Conservation (phyloP, 768 basidiomycete species). For the Podaxis rugospora region DNA sequence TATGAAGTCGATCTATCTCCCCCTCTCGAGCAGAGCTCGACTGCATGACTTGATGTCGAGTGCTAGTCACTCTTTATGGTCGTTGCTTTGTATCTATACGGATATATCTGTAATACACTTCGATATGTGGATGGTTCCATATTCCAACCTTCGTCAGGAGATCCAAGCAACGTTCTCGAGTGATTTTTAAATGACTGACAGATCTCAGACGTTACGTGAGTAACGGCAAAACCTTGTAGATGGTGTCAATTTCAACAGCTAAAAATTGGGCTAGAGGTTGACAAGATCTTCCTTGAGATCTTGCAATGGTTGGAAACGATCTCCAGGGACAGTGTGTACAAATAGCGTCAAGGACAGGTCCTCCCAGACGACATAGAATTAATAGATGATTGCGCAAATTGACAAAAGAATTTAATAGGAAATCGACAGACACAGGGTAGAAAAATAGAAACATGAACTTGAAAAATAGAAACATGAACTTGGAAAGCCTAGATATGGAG, state of each 20-base stretch:
- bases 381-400: conserved; percentile 3
- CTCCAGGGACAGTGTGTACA: conserved; percentile 8
- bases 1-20: conserved; percentile 7
- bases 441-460: conserved; percentile 19
- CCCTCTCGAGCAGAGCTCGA: neutral
- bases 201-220: conserved; percentile 3
- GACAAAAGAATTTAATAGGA: conserved; percentile 15
- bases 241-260: neutral
- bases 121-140: neutral
- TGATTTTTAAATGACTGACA: neutral
- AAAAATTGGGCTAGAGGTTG: neutral
- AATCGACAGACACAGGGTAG: conserved; percentile 17
- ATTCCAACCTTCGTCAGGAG: neutral
- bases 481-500: conserved; percentile 27
- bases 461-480: conserved; percentile 23
- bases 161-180: neutral
- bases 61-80: neutral
- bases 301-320: neutral
- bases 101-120: neutral
- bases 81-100: neutral
- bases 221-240: conserved; percentile 2
- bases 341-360: neutral
- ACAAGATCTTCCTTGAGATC: conserved; percentile 8
- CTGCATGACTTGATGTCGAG: neutral
- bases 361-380: conserved; percentile 1